Evolutionary conservation across 768 basidiomycete genomes (phyloP), one percentile per base, ranked within the genome.

Genomic region (Kwoniella heveanensis): DNA sequence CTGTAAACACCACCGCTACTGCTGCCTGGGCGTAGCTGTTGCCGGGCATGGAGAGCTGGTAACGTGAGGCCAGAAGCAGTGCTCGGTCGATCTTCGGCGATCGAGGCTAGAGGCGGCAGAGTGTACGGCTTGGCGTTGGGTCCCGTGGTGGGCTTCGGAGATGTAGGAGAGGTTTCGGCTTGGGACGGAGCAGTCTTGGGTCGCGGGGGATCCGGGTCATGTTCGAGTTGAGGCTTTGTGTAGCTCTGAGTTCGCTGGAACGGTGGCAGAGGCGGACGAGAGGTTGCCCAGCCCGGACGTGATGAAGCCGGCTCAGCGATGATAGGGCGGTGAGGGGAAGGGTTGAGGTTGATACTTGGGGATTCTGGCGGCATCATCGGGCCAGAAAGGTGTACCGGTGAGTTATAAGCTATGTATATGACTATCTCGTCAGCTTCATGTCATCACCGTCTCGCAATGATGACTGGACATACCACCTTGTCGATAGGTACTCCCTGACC

Each of bases 261-360:
- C 6, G 54, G 56, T 27, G 63, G 57, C 17, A 30, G 63, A 2
- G 47, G 51, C 13, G 63, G 52, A 46, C 32, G 56, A 39, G 64
- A 39, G 29, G 51, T 60, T n/a, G 60, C 25, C 60, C 60, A 55
- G 48, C 21, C 47, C 5, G 60, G 25, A 44, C 46, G 44, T n/a
- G 64, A 54, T 3, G 54, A 44, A 17, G 39, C 39, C 4, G 39
- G 39, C 39, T 44, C 39, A 9, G 39, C 36, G 55, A 51, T 8
- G 86, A 74, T 91, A 90, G 32, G 86, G 82, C 3, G 52, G 19
- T 36, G 60, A 29, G 10, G 47, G 15, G 21, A 29, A n/a, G 24
- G 47, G n/a, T 37, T 46, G 30, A 47, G 46, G 51, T 22, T 26
- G 24, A 9, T 22, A 24, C 3, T 22, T 10, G n/a, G 15, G 37